Evolutionary conservation across 768 basidiomycete genomes (phyloP).

Genomic region (Mycena polygramma): DNA sequence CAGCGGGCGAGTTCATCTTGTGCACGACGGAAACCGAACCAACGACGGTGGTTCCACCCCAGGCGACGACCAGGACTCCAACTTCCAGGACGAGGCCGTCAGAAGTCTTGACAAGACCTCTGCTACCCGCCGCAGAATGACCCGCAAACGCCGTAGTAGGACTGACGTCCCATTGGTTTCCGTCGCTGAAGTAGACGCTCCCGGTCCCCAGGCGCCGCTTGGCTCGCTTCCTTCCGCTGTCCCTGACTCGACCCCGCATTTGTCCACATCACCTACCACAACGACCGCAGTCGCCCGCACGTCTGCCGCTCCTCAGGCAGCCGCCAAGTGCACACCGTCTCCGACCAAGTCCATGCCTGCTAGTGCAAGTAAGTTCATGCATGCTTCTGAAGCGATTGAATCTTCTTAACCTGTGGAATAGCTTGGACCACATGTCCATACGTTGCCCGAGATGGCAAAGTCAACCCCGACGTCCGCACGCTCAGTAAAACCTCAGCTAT

Average conservation of each 20-base stretch:
- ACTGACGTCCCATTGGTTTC: constrained; percentile 3
- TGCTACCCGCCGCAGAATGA: constrained; percentile 22
- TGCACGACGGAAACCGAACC: constrained; percentile 42
- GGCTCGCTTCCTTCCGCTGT: constrained; percentile 46
- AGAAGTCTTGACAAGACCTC: not conserved
- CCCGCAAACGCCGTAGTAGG: constrained; percentile 25
- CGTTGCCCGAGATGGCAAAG: constrained; percentile 62
- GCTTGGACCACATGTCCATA: constrained; percentile 61
- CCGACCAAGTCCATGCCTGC: constrained; percentile 61
- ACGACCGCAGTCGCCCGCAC: constrained; percentile 43
- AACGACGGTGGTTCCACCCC: constrained; percentile 31
- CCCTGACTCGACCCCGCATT: constrained; percentile 7
- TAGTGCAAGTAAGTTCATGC: constrained; percentile 60
- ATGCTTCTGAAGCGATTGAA: not conserved
- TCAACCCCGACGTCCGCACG: constrained; percentile 67
- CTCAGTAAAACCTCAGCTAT: constrained; percentile 59
- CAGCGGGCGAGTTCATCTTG: constrained; percentile 42
- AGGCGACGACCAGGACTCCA: constrained; percentile 15
- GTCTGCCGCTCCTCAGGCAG: constrained; percentile 50
- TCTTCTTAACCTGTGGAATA: constrained; percentile 29
- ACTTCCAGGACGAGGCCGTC: constrained; percentile 25
- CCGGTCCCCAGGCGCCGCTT: constrained; percentile 34
- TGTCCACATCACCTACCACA: constrained; percentile 24
- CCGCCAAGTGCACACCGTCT: constrained; percentile 61
- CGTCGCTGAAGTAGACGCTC: constrained; percentile 8